These are phyloP conservation scores for Hansenula sp. DNA, from an alignment of 1,139 yeast species.

Conservation along the genomic window DNA sequence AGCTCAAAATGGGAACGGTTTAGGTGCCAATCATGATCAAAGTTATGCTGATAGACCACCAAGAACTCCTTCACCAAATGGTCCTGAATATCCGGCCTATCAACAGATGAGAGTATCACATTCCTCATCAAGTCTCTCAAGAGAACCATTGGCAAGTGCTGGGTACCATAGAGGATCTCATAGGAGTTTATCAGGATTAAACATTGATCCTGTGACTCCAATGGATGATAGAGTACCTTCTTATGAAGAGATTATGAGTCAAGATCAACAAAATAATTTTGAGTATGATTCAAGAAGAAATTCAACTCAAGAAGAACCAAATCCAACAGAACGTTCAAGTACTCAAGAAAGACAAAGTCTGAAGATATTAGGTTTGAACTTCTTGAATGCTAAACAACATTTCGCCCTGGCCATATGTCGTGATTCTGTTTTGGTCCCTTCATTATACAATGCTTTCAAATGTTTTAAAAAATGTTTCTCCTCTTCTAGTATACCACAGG, in stretches of 20 bases:
- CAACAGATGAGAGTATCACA: conserved; percentile 4
- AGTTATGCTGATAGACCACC: conserved; percentile 26
- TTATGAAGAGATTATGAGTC: conserved; percentile 16
- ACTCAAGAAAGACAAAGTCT: conserved; percentile 23
- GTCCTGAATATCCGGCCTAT: conserved; percentile 19
- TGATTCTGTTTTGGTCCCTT: conserved; percentile 68
- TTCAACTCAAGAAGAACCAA: conserved; percentile 1
- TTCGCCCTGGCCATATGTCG: conserved; percentile 68
- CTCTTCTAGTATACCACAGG: conserved; percentile 24
- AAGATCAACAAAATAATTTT: background rate
- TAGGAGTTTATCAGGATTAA: background rate
- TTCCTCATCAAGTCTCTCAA: background rate
- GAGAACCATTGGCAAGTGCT: background rate
- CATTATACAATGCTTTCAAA: conserved; percentile 51
- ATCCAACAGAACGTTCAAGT: conserved; percentile 1
- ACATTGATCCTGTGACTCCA: background rate
- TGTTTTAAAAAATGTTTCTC: conserved; percentile 48
- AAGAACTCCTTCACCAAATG: conserved; percentile 22
- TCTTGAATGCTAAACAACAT: conserved; percentile 74
- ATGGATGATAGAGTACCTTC: conserved; percentile 10
- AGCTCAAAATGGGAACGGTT: background rate
- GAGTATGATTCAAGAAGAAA: background rate
- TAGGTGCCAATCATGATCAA: background rate
- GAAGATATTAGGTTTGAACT: conserved; percentile 59
- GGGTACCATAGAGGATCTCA: background rate